Conservation (phyloP, 1,284 basidiomycete genomes). For the Inonotus obliquus region DNA sequence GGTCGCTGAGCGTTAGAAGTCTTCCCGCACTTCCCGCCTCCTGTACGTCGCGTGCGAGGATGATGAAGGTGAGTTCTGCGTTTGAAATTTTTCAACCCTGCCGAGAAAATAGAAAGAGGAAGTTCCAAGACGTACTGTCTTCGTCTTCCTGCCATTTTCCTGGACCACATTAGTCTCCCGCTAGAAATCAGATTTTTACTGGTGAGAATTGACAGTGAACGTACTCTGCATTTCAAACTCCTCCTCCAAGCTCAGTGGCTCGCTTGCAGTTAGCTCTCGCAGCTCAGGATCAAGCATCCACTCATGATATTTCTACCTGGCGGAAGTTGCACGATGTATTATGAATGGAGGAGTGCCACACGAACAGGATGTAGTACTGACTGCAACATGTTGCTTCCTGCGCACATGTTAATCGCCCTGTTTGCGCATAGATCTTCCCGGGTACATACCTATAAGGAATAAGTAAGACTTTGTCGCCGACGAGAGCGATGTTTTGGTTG, state of each 20-base stretch:
- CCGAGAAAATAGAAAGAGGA: not conserved
- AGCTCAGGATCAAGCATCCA: conserved; percentile 88
- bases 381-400: conserved; percentile 58
- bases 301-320: conserved; percentile 71
- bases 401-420: conserved; percentile 6
- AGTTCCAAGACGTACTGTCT: conserved; percentile 56
- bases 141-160: conserved; percentile 84
- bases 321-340: not conserved
- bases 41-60: conserved; percentile 48
- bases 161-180: conserved; percentile 27
- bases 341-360: not conserved
- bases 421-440: not conserved
- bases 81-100: not conserved
- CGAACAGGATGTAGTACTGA: conserved; percentile 27
- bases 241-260: conserved; percentile 76
- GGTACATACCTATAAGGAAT: conserved; percentile 62
- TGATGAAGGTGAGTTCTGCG: conserved; percentile 86
- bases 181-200: not conserved
- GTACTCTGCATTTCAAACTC: conserved; percentile 92
- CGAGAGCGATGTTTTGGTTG: conserved; percentile 60
- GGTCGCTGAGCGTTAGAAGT: not conserved
- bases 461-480: conserved; percentile 58
- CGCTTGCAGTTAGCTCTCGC: conserved; percentile 80
- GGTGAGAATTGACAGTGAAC: conserved; percentile 25
- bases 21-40: not conserved